Conservation (phyloP, 805 yeast species). For the Lachancea sp. region DNA sequence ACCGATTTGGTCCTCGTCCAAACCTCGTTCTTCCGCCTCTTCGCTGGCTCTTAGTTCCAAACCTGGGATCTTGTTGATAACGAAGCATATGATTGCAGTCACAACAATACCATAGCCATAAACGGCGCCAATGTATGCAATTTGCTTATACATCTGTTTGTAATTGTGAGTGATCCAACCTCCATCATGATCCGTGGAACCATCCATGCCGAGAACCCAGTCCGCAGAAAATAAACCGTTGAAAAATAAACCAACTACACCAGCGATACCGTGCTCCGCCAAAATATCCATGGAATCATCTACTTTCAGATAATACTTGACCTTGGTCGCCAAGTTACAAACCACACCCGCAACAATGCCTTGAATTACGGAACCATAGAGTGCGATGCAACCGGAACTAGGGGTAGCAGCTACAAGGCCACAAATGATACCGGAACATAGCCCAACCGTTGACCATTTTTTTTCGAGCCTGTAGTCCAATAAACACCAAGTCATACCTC, state of each 20-base stretch:
- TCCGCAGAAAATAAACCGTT: conserved; percentile 83
- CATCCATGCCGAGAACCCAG: conserved; percentile 87
- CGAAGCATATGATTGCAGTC: conserved; percentile 69
- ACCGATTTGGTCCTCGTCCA: conserved; percentile 96
- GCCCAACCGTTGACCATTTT: conserved; percentile 91
- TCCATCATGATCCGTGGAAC: conserved; percentile 74
- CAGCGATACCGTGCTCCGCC: conserved; percentile 99
- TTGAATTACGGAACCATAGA: conserved; percentile 83
- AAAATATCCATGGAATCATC: conserved; percentile 92
- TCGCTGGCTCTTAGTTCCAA: conserved; percentile 73
- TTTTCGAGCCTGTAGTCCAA: conserved; percentile 82
- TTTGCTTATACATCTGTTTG: conserved; percentile 84
- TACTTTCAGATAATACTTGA: conserved; percentile 71
- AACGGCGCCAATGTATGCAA: conserved; percentile 74
- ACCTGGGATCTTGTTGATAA: conserved; percentile 73
- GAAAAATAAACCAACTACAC: conserved; percentile 82
- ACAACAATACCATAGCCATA: conserved; percentile 69
- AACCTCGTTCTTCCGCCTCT: conserved; percentile 80
- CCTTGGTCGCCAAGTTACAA: conserved; percentile 85
- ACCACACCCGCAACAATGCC: conserved; percentile 76
- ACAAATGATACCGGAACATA: conserved; percentile 91
- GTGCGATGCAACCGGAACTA: conserved; percentile 81
- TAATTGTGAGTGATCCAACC: conserved; percentile 91
- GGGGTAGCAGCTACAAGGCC: conserved; percentile 98
- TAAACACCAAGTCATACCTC: conserved; percentile 87